Conservation (phyloP, 257 asterid genomes). For the Eustoma russellianum region DNA sequence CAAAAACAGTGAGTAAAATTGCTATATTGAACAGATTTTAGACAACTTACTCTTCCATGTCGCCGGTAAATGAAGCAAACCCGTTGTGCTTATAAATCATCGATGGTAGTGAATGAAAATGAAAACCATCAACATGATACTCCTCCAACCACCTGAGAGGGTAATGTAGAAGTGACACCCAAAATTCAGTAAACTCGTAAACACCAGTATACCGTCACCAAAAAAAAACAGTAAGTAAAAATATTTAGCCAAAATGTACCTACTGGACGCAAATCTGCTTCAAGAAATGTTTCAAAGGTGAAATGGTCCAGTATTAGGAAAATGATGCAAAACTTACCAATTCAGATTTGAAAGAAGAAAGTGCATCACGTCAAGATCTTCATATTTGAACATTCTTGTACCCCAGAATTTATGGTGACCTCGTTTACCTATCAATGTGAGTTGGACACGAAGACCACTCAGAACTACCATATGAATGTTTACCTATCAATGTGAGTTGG, state of each 20-base stretch:
- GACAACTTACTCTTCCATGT: conserved; percentile 81
- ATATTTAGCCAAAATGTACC: background rate
- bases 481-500: conserved; percentile 43
- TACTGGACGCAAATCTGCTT: conserved; percentile 1
- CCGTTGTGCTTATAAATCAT: conserved; percentile 98
- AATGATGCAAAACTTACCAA: conserved; percentile 41
- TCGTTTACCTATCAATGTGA: conserved; percentile 65
- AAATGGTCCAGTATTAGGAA: background rate
- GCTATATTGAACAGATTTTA: conserved; percentile 6
- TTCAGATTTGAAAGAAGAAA: conserved; percentile 96
- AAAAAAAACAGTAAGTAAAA: background rate
- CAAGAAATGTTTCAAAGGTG: conserved; percentile 2
- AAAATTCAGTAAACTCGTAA: conserved; percentile 10
- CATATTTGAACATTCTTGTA: conserved; percentile 93
- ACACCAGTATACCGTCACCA: background rate
- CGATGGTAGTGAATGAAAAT: conserved; percentile 90
- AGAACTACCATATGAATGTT: conserved; percentile 16
- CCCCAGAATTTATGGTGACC: conserved; percentile 99
- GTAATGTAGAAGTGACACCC: conserved; percentile 4
- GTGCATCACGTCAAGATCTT: conserved; percentile 87
- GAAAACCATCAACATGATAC: conserved; percentile 89
- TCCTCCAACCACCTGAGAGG: conserved; percentile 90
- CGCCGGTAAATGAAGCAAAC: conserved; percentile 88
- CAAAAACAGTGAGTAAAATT: background rate
- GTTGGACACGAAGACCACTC: too few species aligned